A percentile compares a stretch with the other conserved stretches of the same genome.
phyloP scores from a whole-genome alignment of 2,329 filamentous ascomycete species.

The Paraconiothyrium sp. region DNA sequence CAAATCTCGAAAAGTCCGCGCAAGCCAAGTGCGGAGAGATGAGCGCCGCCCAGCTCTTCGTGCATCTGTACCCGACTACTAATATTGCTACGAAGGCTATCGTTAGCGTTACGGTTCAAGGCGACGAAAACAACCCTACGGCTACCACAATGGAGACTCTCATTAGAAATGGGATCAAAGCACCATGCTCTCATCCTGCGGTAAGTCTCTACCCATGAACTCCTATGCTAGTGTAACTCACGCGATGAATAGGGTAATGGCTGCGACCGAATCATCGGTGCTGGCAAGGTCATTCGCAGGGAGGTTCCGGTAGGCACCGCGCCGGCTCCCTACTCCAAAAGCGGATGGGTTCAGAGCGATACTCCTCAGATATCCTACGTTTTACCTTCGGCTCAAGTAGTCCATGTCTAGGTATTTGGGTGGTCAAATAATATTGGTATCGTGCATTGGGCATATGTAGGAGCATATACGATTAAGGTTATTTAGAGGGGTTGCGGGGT shows the following conservation, averaged over 20 bases:
- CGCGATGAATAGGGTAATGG: neutral
- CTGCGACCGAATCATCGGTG: conserved; percentile 7
- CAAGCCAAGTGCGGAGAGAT: conserved; percentile 14
- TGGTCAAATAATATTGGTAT: conserved; percentile 3
- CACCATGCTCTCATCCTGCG: neutral
- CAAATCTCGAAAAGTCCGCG: neutral
- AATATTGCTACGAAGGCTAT: neutral
- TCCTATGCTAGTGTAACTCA: neutral
- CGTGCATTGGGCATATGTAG: neutral
- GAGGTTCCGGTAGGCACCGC: neutral
- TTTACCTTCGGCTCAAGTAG: neutral
- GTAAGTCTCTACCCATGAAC: neutral
- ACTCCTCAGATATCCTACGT: neutral
- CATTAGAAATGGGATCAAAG: neutral
- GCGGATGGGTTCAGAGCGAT: neutral
- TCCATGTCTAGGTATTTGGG: neutral
- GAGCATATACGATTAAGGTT: conserved; percentile 1
- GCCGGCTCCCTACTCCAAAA: neutral
- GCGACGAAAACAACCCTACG: neutral
- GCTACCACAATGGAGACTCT: neutral
- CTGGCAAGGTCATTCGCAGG: conserved; percentile 6
- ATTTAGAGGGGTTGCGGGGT: neutral
- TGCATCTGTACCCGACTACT: neutral
- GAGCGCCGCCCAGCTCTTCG: conserved; percentile 10
- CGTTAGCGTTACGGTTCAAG: conserved; percentile 5